Evolutionary conservation across 192 early-diverging fungal species (phyloP).

Genomic region (Gaertneriomyces semiglobifer): DNA sequence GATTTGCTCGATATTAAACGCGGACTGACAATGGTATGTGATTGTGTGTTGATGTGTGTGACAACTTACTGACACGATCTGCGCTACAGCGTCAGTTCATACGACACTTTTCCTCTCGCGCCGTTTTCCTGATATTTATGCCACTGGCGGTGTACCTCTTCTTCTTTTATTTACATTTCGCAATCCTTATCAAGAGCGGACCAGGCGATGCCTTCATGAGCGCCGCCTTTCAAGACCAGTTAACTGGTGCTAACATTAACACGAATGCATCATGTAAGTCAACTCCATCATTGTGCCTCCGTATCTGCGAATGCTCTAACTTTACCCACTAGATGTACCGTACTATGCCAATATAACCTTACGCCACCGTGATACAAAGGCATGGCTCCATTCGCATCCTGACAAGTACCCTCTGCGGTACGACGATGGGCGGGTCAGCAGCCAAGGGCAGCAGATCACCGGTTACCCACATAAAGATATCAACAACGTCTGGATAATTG

Average conservation of each 20-base stretch:
- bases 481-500: slow-evolving; percentile 82
- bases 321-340: slow-evolving; percentile 43
- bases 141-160: slow-evolving; percentile 75
- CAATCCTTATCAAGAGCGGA: slow-evolving; percentile 71
- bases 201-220: slow-evolving; percentile 94
- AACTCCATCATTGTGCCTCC: neutral
- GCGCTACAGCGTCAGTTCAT: slow-evolving; percentile 53
- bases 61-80: neutral
- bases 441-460: slow-evolving; percentile 79
- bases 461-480: slow-evolving; percentile 76
- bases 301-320: neutral
- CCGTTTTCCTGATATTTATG: slow-evolving; percentile 75
- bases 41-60: neutral
- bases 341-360: slow-evolving; percentile 79
- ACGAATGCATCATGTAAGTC: slow-evolving; percentile 43
- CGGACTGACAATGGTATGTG: slow-evolving; percentile 58
- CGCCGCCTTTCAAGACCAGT: slow-evolving; percentile 78
- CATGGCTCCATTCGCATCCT: slow-evolving; percentile 75
- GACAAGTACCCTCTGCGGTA: slow-evolving; percentile 84
- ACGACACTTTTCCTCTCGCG: slow-evolving; percentile 82
- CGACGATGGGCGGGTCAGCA: slow-evolving; percentile 85
- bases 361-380: slow-evolving; percentile 70
- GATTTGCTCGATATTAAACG: slow-evolving; percentile 81
- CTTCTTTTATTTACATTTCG: slow-evolving; percentile 94
- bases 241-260: slow-evolving; percentile 72